phyloP scores from a whole-genome alignment of 352 stramenopile species.

The Sclerospora graminicola region DNA sequence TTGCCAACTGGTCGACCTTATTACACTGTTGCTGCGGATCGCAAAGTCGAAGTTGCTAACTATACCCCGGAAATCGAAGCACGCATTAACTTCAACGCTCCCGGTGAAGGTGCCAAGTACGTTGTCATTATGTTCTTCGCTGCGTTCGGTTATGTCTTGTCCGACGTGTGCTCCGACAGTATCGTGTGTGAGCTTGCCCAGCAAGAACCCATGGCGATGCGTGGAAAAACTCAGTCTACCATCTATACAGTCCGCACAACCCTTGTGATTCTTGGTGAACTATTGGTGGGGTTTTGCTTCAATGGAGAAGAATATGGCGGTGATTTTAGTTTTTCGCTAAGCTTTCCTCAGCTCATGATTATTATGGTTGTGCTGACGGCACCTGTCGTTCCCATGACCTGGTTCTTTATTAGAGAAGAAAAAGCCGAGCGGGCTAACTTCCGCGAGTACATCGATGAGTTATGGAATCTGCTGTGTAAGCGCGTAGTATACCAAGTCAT shows the following conservation, averaged over 20 bases:
- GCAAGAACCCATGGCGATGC: conserved; percentile 31
- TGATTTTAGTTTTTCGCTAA: conserved; percentile 35
- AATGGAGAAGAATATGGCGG: conserved; percentile 40
- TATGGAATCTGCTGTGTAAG: conserved; percentile 41
- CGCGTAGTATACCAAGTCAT: conserved; percentile 44
- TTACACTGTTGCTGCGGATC: conserved; percentile 22
- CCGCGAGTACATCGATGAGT: conserved; percentile 30
- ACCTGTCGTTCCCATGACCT: conserved; percentile 30
- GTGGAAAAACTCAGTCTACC: conserved; percentile 35
- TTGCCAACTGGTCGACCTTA: conserved; percentile 28
- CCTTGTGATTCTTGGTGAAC: conserved; percentile 24
- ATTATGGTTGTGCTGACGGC: conserved; percentile 20
- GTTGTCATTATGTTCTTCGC: conserved; percentile 49
- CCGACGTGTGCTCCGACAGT: conserved; percentile 36
- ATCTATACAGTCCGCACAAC: conserved; percentile 37
- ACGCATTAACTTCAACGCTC: conserved; percentile 28
- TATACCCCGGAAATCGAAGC: conserved; percentile 37
- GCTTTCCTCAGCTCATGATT: conserved; percentile 31
- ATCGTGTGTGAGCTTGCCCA: conserved; percentile 43
- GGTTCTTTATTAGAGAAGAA: conserved; percentile 35
- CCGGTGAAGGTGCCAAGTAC: conserved; percentile 25
- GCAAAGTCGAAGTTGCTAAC: conserved; percentile 27
- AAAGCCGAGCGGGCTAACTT: conserved; percentile 21
- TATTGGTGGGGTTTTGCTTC: conserved; percentile 36
- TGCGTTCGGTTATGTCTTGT: conserved; percentile 38